Evolutionary conservation across 23 red algal species (phyloP).

Genomic region (Gracilariopsis chorda): DNA sequence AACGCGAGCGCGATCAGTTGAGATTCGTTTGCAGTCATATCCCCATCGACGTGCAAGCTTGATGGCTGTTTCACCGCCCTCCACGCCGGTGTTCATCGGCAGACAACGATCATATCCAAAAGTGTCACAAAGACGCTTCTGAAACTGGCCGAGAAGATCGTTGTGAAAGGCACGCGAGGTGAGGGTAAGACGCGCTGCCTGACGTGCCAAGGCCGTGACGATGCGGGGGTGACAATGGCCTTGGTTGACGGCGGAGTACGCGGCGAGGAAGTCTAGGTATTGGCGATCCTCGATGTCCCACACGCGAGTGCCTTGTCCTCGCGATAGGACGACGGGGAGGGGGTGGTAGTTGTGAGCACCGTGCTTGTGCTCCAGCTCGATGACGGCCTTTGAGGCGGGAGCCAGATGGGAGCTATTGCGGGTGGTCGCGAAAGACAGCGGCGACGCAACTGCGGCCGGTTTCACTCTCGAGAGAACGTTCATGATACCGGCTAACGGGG

Average conservation of each 20-base stretch:
- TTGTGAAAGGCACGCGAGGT: slow-evolving; percentile 98
- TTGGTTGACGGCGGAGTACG: slow-evolving; percentile 96
- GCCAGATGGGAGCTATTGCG: background rate
- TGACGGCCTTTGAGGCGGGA: background rate
- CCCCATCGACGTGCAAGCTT: slow-evolving; percentile 96
- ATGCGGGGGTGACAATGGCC: slow-evolving; percentile 96
- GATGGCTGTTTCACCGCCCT: slow-evolving; percentile 96
- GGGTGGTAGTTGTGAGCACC: slow-evolving; percentile 94
- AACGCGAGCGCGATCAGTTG: slow-evolving; percentile 62
- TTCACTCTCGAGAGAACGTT: no score
- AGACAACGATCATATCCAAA: slow-evolving; percentile 88
- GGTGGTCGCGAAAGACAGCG: no score
- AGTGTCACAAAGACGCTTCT: slow-evolving; percentile 52
- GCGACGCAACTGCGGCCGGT: no score
- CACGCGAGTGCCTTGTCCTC: slow-evolving; percentile 71
- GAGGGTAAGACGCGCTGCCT: slow-evolving; percentile 81
- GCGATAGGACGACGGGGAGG: slow-evolving; percentile 84
- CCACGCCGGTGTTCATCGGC: slow-evolving; percentile 96
- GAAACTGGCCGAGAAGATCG: slow-evolving; percentile 76
- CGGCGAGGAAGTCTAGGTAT: slow-evolving; percentile 87
- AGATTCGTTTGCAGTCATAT: slow-evolving; percentile 90
- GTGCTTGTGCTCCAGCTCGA: slow-evolving; percentile 71
- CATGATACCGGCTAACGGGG: no score
- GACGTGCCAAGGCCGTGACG: slow-evolving; percentile 69
- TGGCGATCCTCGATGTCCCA: slow-evolving; percentile 88